phyloP scores from a whole-genome alignment of 2,329 filamentous ascomycete genomes.

The Calonectria fujianensis region DNA sequence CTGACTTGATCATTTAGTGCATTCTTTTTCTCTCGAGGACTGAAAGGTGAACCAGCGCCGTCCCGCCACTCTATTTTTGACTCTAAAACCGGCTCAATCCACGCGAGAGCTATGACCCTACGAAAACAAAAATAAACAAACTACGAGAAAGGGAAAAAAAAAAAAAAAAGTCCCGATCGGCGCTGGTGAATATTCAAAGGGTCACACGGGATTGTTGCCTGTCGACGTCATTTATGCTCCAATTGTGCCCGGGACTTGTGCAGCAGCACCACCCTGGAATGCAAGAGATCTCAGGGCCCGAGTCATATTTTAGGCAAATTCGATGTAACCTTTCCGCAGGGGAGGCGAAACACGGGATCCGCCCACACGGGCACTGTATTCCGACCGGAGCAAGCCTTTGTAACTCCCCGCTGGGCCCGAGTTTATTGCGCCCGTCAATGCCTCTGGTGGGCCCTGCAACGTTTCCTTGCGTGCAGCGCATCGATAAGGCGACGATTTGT shows the following conservation, averaged over 20 bases:
- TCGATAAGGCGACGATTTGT: background rate
- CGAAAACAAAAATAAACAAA: background rate
- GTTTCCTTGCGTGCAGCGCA: constrained; percentile 15
- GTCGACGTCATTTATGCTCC: background rate
- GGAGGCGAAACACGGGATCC: constrained; percentile 15
- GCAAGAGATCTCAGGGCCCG: constrained; percentile 13
- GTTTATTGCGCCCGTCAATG: constrained; percentile 16
- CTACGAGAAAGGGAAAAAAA: background rate
- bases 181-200: background rate
- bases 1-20: background rate
- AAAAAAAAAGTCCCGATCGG: constrained; percentile 14
- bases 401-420: constrained; percentile 18
- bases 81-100: background rate
- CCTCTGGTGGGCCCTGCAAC: constrained; percentile 3
- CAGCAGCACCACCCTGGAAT: background rate
- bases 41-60: background rate
- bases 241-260: background rate
- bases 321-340: constrained; percentile 13
- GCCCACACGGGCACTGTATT: background rate
- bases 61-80: constrained; percentile 22
- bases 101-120: background rate
- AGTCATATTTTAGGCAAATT: constrained; percentile 15
- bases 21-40: background rate
- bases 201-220: background rate
- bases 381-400: constrained; percentile 2